Conservation (phyloP, 345 rosid genomes). For the Rubroshorea leprosula region DNA sequence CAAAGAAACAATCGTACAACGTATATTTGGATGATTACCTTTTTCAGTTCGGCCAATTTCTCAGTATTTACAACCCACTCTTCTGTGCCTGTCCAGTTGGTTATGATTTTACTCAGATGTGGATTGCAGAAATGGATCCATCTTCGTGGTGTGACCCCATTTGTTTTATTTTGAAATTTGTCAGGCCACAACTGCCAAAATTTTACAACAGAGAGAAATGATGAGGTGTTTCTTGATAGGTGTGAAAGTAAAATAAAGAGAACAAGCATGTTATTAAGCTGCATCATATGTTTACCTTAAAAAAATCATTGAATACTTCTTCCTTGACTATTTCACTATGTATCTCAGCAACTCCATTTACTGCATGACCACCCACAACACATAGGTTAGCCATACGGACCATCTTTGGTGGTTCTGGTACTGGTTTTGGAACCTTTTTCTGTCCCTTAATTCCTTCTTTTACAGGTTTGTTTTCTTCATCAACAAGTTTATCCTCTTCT, state of each 20-base stretch:
- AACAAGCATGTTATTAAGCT: not conserved
- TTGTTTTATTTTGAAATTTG: slow-evolving; percentile 75
- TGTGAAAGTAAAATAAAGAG: not conserved
- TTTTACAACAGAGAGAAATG: slow-evolving; percentile 14
- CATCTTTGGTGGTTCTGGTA: slow-evolving; percentile 39
- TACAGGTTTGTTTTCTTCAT: slow-evolving; percentile 11
- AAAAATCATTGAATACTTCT: slow-evolving; percentile 63
- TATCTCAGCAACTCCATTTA: slow-evolving; percentile 80
- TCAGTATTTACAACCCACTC: slow-evolving; percentile 69
- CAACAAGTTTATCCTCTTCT: slow-evolving; percentile 16
- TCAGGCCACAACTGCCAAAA: slow-evolving; percentile 63
- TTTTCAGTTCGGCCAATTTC: slow-evolving; percentile 51
- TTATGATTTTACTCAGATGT: slow-evolving; percentile 56
- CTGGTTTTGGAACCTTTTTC: slow-evolving; percentile 35
- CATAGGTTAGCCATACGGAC: slow-evolving; percentile 70
- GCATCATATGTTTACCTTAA: slow-evolving; percentile 32
- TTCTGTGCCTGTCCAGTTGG: slow-evolving; percentile 60
- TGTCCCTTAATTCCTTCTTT: slow-evolving; percentile 20
- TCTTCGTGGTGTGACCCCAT: slow-evolving; percentile 79
- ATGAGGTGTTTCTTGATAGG: slow-evolving; percentile 13
- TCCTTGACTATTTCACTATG: slow-evolving; percentile 71
- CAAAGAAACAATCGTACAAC: slow-evolving; percentile 1
- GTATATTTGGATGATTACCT: slow-evolving; percentile 28
- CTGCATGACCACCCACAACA: slow-evolving; percentile 59
- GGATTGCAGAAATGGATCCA: slow-evolving; percentile 79